Conservation (phyloP, 192 early-diverging fungal genomes). For the Coemansia sp. region DNA sequence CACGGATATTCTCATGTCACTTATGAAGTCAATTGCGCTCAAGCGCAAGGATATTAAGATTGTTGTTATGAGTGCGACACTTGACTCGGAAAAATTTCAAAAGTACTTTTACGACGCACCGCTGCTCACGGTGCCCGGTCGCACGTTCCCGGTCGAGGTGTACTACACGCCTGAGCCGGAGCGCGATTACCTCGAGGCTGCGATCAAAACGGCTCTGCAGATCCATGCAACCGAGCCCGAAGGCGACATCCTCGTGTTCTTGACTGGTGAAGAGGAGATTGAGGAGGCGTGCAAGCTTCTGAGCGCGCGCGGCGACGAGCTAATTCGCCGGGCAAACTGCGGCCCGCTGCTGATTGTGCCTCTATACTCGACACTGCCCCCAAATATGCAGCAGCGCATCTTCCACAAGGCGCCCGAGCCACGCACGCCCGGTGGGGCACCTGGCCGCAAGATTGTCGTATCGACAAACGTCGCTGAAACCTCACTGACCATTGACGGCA, state of each 20-base stretch:
- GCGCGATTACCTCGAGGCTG: constrained; percentile 95
- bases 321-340: constrained; percentile 57
- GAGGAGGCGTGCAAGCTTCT: constrained; percentile 92
- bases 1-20: constrained; percentile 98
- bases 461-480: constrained; percentile 99
- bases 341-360: constrained; percentile 87
- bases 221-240: constrained; percentile 90
- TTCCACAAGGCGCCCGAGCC: constrained; percentile 89
- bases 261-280: constrained; percentile 99
- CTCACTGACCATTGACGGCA: constrained; percentile 96
- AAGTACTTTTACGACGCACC: constrained; percentile 97
- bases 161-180: constrained; percentile 98
- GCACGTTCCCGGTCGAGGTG: constrained; percentile 98
- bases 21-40: constrained; percentile 71
- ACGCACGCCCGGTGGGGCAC: constrained; percentile 68
- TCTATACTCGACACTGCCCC: constrained; percentile 91
- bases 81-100: constrained; percentile 99
- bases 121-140: constrained; percentile 86
- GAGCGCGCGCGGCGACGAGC: constrained; percentile 68
- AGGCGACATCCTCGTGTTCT: constrained; percentile 96
- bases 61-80: constrained; percentile 96
- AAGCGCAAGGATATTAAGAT: constrained; percentile 80
- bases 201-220: constrained; percentile 91
- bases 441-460: constrained; percentile 95
- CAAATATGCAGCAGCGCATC: constrained; percentile 86